These are phyloP conservation scores for Gracilaria gracilis DNA, from an alignment of 23 red algal species.

Conservation along the genomic window DNA sequence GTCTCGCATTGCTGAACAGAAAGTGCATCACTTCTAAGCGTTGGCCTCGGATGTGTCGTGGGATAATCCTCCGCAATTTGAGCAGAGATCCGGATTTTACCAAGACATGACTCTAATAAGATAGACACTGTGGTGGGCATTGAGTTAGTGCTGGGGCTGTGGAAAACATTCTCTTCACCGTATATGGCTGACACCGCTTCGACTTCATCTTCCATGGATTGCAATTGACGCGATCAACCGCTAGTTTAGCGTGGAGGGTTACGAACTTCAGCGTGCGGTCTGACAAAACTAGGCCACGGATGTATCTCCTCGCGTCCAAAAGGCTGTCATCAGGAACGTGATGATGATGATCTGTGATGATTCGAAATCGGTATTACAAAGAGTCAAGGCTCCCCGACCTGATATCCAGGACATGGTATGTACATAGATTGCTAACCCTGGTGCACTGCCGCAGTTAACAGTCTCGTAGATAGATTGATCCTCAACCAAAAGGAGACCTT, in stretches of 20 bases:
- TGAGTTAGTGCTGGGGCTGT: constrained; percentile 1
- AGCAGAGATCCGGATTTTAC: constrained; percentile 19
- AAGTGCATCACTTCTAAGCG: constrained; percentile 17
- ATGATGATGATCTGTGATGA: too few species aligned
- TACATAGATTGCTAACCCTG: too few species aligned
- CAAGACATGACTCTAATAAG: constrained; percentile 11
- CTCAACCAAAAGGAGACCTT: too few species aligned
- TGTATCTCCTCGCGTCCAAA: too few species aligned
- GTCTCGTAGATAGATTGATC: too few species aligned
- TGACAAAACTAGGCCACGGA: background rate
- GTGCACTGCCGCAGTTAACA: too few species aligned
- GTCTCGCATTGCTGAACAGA: background rate
- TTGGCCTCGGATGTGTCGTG: background rate
- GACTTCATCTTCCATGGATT: constrained; percentile 30
- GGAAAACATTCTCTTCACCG: constrained; percentile 28
- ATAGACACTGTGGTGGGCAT: constrained; percentile 31
- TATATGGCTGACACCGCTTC: constrained; percentile 50
- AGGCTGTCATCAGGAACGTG: too few species aligned
- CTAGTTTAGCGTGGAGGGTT: background rate
- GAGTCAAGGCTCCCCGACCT: too few species aligned
- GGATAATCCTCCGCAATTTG: constrained; percentile 35
- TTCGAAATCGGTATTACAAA: too few species aligned
- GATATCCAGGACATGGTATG: too few species aligned
- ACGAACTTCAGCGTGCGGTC: background rate
- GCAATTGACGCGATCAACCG: background rate